phyloP scores from a whole-genome alignment of 163 green algal genomes.

The Scenedesmus sp. region DNA sequence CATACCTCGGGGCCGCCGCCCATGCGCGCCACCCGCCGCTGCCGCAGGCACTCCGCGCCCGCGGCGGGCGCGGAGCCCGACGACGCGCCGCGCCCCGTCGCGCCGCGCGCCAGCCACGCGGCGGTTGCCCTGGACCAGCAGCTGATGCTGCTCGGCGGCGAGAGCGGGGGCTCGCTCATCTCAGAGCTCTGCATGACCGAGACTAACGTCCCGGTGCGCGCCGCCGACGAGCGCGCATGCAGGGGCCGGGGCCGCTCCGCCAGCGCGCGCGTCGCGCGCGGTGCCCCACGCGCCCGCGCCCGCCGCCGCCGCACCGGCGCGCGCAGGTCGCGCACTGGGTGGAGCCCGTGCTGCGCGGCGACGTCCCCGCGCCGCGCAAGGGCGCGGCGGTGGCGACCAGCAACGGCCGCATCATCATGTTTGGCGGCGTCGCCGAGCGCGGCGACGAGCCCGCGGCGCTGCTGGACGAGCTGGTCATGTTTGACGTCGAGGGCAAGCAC shows the following conservation, averaged over 20 bases:
- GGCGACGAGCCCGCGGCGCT: constrained; percentile 55
- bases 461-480: constrained; percentile 66
- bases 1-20: too few species aligned
- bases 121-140: constrained; percentile 61
- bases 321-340: constrained; percentile 50
- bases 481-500: constrained; percentile 60
- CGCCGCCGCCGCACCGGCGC: background rate
- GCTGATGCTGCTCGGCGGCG: constrained; percentile 73
- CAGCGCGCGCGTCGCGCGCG: too few species aligned
- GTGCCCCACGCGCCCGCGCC: too few species aligned
- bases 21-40: too few species aligned
- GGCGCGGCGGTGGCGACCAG: constrained; percentile 56
- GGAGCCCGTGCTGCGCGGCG: constrained; percentile 63
- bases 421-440: constrained; percentile 60
- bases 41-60: constrained; percentile 18
- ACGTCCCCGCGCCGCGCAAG: constrained; percentile 64
- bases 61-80: constrained; percentile 19
- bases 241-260: too few species aligned
- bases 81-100: constrained; percentile 42
- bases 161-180: constrained; percentile 64
- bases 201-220: constrained; percentile 5
- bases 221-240: too few species aligned
- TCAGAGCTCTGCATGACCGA: constrained; percentile 46
- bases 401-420: constrained; percentile 66
- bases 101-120: constrained; percentile 53